Evolutionary conservation across 2,329 filamentous ascomycete genomes (phyloP), one percentile per base, ranked within the genome.

Genomic region (Hypomyces rosellus): DNA sequence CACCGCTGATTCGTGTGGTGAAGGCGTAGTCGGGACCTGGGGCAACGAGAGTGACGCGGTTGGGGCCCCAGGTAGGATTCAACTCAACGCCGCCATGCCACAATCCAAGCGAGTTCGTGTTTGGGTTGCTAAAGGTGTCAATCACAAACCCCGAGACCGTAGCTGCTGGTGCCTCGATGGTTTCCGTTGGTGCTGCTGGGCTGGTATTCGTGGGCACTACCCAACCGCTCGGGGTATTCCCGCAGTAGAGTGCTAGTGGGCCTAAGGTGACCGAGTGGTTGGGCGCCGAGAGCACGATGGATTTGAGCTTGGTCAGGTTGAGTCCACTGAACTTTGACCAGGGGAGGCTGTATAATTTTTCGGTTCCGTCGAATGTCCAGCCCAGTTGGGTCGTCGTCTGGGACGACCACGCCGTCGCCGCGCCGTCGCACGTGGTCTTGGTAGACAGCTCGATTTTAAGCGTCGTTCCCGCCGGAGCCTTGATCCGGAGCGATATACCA

Each of bases 1-100:
- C 57, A 36, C 39, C 40, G 54, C 55, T 56, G 11, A 85, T 62
- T 51, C 84, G 79, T 6, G 80, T 81, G 58, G 83, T 79, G 69
- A 77, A 85, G 45, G 75, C 74, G 51, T 82, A 74, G 57, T 85
- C 82, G 8, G 58, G 50, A 61, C 50, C 56, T 48, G 60, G 30
- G 55, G 64, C 61, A 61, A 64, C 63, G 56, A 70, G 34, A 52
- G 73, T 77, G 54, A 86, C 67, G 53, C 70, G 73, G 53, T 74
- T 74, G 46, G 65, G 64, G n/a, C 71, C 69, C 57, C 78, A 78
- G 12, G 73, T 75, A 20, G 79, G 64, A 5, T 66, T 69, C 60
- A 84, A 74, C 14, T 86, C 82, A 43, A 83, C 81, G n/a, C 72
- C 72, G 9, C 84, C 84, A 62, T 86, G 83, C 77, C 81, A 87